phyloP scores from a whole-genome alignment of 148 eudicot genomes.

The Vaccinium macrocarpon region DNA sequence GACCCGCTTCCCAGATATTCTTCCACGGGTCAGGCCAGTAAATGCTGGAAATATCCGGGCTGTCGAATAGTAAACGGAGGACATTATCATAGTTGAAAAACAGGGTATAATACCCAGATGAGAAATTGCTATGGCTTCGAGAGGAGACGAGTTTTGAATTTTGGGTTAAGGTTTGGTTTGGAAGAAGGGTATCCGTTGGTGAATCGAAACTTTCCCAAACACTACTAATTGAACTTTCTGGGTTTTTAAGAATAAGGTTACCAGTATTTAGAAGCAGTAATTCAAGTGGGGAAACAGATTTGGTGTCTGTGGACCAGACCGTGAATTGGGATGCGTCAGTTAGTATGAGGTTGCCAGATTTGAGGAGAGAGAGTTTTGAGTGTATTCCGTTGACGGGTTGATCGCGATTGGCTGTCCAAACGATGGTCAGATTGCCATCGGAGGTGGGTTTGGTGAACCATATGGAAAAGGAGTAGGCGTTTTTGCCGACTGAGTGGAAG shows the following conservation, averaged over 20 bases:
- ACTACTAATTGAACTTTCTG: not conserved
- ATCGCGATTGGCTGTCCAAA: constrained; percentile 58
- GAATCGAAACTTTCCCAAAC: constrained; percentile 57
- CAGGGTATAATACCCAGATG: constrained; percentile 47
- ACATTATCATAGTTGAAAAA: constrained; percentile 36
- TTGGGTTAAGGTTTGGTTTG: constrained; percentile 33
- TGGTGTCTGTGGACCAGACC: constrained; percentile 20
- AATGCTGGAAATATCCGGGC: constrained; percentile 26
- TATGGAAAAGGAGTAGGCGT: constrained; percentile 36
- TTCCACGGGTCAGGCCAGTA: constrained; percentile 36
- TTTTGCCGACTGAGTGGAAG: constrained; percentile 31
- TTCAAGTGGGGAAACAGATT: not conserved
- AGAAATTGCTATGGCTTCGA: constrained; percentile 26
- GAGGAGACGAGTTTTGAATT: constrained; percentile 27
- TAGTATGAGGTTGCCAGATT: constrained; percentile 38
- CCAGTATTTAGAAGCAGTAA: constrained; percentile 15
- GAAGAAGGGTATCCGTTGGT: constrained; percentile 46
- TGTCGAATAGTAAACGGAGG: constrained; percentile 28
- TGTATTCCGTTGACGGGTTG: constrained; percentile 38
- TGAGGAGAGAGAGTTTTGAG: constrained; percentile 30
- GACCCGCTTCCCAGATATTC: constrained; percentile 11
- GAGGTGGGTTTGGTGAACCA: constrained; percentile 27
- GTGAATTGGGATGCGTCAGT: constrained; percentile 22
- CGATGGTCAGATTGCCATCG: constrained; percentile 12
- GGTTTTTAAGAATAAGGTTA: constrained; percentile 31